These are phyloP conservation scores for Diophrys appendiculata DNA, from an alignment of 73 alveolate species.

Conservation along the genomic window DNA sequence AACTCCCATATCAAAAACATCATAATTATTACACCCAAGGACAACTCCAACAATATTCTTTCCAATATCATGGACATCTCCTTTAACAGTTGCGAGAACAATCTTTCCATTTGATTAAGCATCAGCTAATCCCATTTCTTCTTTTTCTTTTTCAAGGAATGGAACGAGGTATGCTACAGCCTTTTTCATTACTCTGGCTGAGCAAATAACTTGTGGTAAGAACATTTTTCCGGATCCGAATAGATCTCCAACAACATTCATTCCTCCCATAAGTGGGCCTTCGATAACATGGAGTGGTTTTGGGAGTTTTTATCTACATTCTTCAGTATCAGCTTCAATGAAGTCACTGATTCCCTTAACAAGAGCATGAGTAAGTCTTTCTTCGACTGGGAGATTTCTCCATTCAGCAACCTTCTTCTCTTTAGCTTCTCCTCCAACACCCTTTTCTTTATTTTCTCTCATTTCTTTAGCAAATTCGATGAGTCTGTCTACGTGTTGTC, in stretches of 20 bases:
- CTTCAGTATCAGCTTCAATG: conserved; percentile 80
- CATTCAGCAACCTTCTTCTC: conserved; percentile 61
- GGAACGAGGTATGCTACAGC: conserved; percentile 86
- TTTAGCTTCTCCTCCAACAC: conserved; percentile 11
- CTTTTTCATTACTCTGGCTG: conserved; percentile 91
- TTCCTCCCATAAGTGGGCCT: conserved; percentile 91
- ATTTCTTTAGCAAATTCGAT: conserved; percentile 62
- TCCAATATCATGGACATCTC: conserved; percentile 93
- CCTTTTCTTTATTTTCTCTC: conserved; percentile 36
- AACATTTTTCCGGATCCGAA: conserved; percentile 91
- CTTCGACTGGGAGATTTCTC: conserved; percentile 63
- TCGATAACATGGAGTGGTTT: conserved; percentile 79
- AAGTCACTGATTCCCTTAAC: conserved; percentile 82
- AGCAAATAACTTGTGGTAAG: conserved; percentile 86
- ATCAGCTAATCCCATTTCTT: conserved; percentile 26
- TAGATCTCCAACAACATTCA: conserved; percentile 85
- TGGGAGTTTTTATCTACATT: conserved; percentile 55
- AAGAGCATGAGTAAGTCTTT: conserved; percentile 69
- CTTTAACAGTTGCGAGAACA: conserved; percentile 86
- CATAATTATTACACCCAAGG: conserved; percentile 66
- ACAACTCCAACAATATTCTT: conserved; percentile 91
- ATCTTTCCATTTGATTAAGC: conserved; percentile 51
- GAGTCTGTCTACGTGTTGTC: conserved; percentile 67
- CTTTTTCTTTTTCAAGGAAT: conserved; percentile 73
- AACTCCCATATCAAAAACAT: conserved; percentile 88